Base-by-base conservation (phyloP, 257 asterid genomes). In the Dorcoceras hygrometricum region DNA sequence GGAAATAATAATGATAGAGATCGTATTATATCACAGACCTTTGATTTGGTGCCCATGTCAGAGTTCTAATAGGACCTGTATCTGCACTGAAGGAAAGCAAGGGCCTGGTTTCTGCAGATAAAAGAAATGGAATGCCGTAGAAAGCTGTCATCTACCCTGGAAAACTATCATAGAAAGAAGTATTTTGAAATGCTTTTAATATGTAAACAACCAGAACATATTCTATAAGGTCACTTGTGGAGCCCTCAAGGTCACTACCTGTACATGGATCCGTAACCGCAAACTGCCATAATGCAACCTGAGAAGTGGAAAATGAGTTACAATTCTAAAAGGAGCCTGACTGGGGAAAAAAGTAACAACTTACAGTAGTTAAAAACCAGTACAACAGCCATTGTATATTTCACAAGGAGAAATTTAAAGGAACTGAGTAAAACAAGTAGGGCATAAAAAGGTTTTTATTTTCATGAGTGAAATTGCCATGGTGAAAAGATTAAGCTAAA, bases 281-380 rank as follows among this genome's bases (percentile, higher is more conserved):
- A 79, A 90, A 93, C 77, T 85, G 88, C 97, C 97, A 93, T 63
- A 93, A 75, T 24, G 96, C 99, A 78, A 93, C 97, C 97, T 93
- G 84, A 80, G 72, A 69, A 27, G 71, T 22, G 31, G 36, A 26
- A 67, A 67, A 60, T 66, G 66, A 34, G 31, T 61, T 63, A 50
- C 56, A 74, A 46, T 68, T 39, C 63, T 23, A 57, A 34, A 64
- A 39, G 59, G 57, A 59, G 64, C 26, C 32, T 28, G 61, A 73
- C 31, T 43, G 69, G 73, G 8, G 64, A 29, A 43, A 20, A 43
- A 20, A 20, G 19, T n/a, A 53, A 25, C 20, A 48, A 32, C 50
- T 57, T 39, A 61, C 5, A 65, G 18, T 43, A 23, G 53, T 34
- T 54, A 58, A 69, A 43, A 24, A 32, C 55, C 72, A n/a, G 22